A percentile compares a stretch with the other conserved stretches of the same genome.
phyloP scores from a whole-genome alignment of 257 asterid species.

The Nicotiana knightiana region DNA sequence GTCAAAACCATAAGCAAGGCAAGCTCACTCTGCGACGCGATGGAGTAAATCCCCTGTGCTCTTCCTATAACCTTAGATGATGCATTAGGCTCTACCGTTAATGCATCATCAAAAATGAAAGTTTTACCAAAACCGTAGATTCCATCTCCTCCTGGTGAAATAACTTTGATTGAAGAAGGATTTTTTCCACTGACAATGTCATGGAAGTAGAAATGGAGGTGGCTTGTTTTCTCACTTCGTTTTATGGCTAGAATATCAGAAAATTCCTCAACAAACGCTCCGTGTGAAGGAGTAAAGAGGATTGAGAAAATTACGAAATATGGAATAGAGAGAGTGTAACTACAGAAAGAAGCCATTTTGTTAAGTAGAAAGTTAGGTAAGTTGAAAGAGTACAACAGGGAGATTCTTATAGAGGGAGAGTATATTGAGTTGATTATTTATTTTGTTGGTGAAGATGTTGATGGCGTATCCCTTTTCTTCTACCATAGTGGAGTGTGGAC shows the following conservation, averaged over 20 bases:
- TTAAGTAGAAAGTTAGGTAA: neutral
- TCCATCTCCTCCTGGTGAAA: constrained; percentile 14
- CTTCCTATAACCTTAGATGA: constrained; percentile 42
- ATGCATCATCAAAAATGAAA: constrained; percentile 39
- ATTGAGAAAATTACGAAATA: constrained; percentile 14
- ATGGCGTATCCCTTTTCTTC: neutral
- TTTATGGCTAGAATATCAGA: neutral
- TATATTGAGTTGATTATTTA: neutral
- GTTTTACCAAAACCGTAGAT: constrained; percentile 31
- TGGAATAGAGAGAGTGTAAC: constrained; percentile 10
- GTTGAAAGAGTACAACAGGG: neutral
- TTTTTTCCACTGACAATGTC: constrained; percentile 39
- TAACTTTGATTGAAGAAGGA: constrained; percentile 31
- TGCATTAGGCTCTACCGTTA: constrained; percentile 37
- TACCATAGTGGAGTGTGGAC: neutral
- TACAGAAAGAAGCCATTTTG: constrained; percentile 18
- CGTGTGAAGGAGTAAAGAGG: neutral
- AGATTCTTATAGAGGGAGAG: neutral
- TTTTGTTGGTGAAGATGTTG: neutral
- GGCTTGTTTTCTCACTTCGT: constrained; percentile 22
- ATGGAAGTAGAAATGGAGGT: constrained; percentile 58
- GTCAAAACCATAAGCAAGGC: constrained; percentile 37
- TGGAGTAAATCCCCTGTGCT: constrained; percentile 49
- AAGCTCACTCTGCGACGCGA: constrained; percentile 19
- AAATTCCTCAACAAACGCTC: constrained; percentile 26